Conservation (phyloP, 768 basidiomycete genomes). For the Terana coerulea region DNA sequence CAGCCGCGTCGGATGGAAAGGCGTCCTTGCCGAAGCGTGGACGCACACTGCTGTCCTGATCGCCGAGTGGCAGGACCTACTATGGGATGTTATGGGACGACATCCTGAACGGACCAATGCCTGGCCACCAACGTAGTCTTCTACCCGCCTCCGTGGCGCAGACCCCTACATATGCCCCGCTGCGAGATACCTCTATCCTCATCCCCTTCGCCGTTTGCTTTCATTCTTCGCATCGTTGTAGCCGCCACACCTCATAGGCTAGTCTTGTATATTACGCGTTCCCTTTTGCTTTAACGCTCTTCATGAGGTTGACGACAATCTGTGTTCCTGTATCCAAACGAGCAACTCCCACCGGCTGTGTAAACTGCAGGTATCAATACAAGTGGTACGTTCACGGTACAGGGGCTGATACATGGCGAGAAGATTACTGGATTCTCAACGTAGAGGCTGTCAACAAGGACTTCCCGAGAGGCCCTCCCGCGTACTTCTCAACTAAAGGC, state of each 20-base stretch:
- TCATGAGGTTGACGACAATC: no score
- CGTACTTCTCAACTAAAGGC: slow-evolving; percentile 27
- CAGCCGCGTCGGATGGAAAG: slow-evolving; percentile 37
- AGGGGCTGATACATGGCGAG: neutral
- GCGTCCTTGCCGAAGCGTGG: slow-evolving; percentile 34
- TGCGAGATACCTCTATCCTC: neutral
- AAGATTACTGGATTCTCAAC: slow-evolving; percentile 3
- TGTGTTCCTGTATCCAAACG: no score
- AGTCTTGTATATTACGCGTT: no score
- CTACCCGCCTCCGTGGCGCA: no score
- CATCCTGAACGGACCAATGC: slow-evolving; percentile 12
- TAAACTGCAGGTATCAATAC: no score
- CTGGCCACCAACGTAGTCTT: slow-evolving; percentile 13
- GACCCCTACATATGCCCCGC: no score
- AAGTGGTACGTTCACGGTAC: neutral
- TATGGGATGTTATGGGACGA: slow-evolving; percentile 11
- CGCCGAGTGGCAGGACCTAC: slow-evolving; percentile 3
- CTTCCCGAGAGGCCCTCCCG: slow-evolving; percentile 18
- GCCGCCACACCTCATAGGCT: no score
- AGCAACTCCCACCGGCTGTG: no score
- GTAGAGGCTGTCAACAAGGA: neutral
- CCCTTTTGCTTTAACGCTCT: no score
- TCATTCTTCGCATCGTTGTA: no score
- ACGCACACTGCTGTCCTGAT: slow-evolving; percentile 28
- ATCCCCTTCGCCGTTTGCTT: neutral